These are phyloP conservation scores for Puccinellia tenuiflora DNA, from an alignment of 176 grass and related monocot species.

Conservation along the genomic window DNA sequence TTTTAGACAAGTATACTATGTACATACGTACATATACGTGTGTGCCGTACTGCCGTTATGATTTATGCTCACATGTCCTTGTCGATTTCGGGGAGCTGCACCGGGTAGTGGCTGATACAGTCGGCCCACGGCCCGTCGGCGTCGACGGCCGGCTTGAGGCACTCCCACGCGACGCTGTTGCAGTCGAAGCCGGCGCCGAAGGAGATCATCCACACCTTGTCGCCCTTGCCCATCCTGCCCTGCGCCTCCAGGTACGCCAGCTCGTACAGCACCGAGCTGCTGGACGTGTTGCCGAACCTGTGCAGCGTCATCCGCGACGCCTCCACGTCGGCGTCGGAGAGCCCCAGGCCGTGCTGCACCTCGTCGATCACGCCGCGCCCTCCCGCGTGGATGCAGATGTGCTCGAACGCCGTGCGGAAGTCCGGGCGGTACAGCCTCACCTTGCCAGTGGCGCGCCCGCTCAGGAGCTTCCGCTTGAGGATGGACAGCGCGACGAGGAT, in stretches of 20 bases:
- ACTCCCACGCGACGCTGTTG: constrained; percentile 44
- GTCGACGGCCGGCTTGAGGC: not conserved
- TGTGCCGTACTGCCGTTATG: not conserved
- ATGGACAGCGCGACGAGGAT: constrained; percentile 3
- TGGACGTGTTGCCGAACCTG: constrained; percentile 52
- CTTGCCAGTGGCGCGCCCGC: not conserved
- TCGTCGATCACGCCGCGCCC: constrained; percentile 30
- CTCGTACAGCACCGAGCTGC: constrained; percentile 83
- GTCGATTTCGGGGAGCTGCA: not conserved
- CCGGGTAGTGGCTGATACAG: constrained; percentile 1
- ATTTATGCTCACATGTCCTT: not conserved
- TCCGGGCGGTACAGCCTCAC: constrained; percentile 36
- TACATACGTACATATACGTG: not conserved
- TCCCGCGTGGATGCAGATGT: constrained; percentile 71
- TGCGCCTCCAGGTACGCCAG: constrained; percentile 81
- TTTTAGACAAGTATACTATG: not conserved
- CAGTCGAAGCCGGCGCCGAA: constrained; percentile 46
- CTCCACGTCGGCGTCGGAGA: constrained; percentile 36
- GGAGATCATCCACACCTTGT: constrained; percentile 23
- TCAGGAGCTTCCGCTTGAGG: not conserved
- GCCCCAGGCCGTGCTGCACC: constrained; percentile 25
- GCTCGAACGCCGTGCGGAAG: constrained; percentile 69
- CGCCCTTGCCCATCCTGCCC: constrained; percentile 21
- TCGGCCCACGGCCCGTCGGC: constrained; percentile 1
- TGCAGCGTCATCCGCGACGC: constrained; percentile 46